Evolutionary conservation across 116 monocot genomes (phyloP), one percentile per base, ranked within the genome.

Genomic region (Zostera marina): DNA sequence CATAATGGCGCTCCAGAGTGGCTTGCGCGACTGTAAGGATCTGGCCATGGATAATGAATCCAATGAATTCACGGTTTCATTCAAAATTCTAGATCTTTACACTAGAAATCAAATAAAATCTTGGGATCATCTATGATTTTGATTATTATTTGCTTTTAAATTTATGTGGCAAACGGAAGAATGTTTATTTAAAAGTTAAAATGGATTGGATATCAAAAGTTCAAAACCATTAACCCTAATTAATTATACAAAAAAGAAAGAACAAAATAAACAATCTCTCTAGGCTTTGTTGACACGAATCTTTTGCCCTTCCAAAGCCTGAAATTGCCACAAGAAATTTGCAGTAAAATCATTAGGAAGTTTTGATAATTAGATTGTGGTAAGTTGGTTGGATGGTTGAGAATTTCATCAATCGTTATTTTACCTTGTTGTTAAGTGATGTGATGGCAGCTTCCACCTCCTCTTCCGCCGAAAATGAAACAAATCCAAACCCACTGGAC

Each of bases 401-500:
- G 32, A 48, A 2, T 22, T 17, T 0, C 40, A 1, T 20, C 48
- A 22, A 41, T 22, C 41, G 41, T 5, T 45, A 19, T 59, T 79
- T 82, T 72, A 89, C 96, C 54, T 71, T 74, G 64, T 89, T 83
- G 53, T 96, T 83, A 49, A 74, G 80, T 9, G 82, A 73, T 45
- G 73, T 61, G 63, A 96, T 78, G 10, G 89, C 86, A 63, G 75
- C 74, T 43, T 83, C 66, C 13, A 85, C 83, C 56, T 85, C 89
- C 42, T 96, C 90, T 40, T 89, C 96, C 8, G 85, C 82, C 22
- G 89, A 80, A 54, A 89, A 96, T 10, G 82, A 72, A 61, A 96
- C 89, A 74, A 89, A 96, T 11, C 85, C 96, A 61, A 82, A 88
- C 45, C 96, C 82, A 56, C 77, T 88, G n/a, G 94, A 94, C 66